Evolutionary conservation across 108 stramenopile genomes (phyloP).

Genomic region (Nitzschia sp.): DNA sequence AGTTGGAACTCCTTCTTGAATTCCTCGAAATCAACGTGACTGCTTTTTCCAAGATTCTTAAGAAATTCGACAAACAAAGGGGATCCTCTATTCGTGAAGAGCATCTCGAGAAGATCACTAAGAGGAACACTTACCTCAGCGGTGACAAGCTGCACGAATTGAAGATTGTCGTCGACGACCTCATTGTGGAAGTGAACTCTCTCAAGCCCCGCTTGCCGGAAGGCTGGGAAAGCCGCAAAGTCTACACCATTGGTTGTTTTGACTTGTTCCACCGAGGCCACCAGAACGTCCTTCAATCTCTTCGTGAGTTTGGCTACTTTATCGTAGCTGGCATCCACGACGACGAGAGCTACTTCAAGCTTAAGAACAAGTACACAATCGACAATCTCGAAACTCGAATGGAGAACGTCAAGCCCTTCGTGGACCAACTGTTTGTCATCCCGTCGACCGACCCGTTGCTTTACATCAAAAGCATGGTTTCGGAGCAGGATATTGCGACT

Average conservation of each 20-base stretch:
- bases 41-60: slow-evolving; percentile 68
- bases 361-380: slow-evolving; percentile 63
- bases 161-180: slow-evolving; percentile 12
- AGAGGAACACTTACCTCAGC: slow-evolving; percentile 44
- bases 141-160: slow-evolving; percentile 41
- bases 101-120: slow-evolving; percentile 45
- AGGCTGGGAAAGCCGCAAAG: slow-evolving; percentile 65
- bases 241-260: slow-evolving; percentile 70
- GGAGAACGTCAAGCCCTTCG: slow-evolving; percentile 55
- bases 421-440: slow-evolving; percentile 62
- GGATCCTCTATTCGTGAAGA: slow-evolving; percentile 55
- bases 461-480: slow-evolving; percentile 52
- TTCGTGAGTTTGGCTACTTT: slow-evolving; percentile 60
- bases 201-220: slow-evolving; percentile 56
- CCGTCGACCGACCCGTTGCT: slow-evolving; percentile 58
- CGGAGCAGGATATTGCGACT: slow-evolving; percentile 55
- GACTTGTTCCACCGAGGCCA: slow-evolving; percentile 70
- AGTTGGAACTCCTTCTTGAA: slow-evolving; percentile 44
- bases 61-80: slow-evolving; percentile 62
- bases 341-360: slow-evolving; percentile 62
- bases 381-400: slow-evolving; percentile 67
- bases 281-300: slow-evolving; percentile 54
- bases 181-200: slow-evolving; percentile 39
- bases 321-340: slow-evolving; percentile 67
- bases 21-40: slow-evolving; percentile 64